These are phyloP conservation scores for Kwoniella dejecticola DNA, from an alignment of 768 basidiomycete genomes.

Conservation along the genomic window DNA sequence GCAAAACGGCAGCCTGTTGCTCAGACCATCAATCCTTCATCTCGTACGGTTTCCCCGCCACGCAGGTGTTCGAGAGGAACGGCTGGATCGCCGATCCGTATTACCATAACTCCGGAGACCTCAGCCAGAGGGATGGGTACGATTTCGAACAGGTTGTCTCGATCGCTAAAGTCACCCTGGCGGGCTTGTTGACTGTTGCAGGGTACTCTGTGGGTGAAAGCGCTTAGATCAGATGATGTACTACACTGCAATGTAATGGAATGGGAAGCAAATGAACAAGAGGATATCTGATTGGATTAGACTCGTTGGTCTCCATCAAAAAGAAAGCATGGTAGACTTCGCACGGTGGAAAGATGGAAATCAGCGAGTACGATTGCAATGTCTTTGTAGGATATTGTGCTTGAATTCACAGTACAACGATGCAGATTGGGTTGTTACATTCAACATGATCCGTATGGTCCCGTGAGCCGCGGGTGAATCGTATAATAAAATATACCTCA, in stretches of 20 bases:
- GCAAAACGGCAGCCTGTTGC: conserved; percentile 69
- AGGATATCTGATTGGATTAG: too few species aligned
- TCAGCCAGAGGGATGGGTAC: conserved; percentile 76
- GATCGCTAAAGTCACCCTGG: conserved; percentile 86
- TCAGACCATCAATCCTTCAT: conserved; percentile 77
- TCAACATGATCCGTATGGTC: too few species aligned
- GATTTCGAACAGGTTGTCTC: conserved; percentile 78
- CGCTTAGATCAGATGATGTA: too few species aligned
- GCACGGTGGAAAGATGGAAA: too few species aligned
- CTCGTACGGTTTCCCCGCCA: conserved; percentile 78
- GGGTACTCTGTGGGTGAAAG: conserved; percentile 53
- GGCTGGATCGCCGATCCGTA: conserved; percentile 69
- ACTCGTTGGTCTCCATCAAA: too few species aligned
- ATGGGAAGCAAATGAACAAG: too few species aligned
- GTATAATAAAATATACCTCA: too few species aligned
- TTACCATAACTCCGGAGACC: conserved; percentile 63
- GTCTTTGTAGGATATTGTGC: conserved; percentile 12
- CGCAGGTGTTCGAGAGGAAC: conserved; percentile 83
- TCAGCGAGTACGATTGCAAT: background rate
- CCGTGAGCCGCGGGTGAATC: too few species aligned
- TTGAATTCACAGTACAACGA: conserved; percentile 11
- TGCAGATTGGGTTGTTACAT: background rate
- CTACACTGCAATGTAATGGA: too few species aligned
- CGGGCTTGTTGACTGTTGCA: conserved; percentile 70
- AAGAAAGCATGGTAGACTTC: too few species aligned